Percentiles rank a stretch among this genome's conserved stretches.
Evolutionary conservation across 163 green algal species (phyloP).

Genomic region (Scenedesmus sp.): DNA sequence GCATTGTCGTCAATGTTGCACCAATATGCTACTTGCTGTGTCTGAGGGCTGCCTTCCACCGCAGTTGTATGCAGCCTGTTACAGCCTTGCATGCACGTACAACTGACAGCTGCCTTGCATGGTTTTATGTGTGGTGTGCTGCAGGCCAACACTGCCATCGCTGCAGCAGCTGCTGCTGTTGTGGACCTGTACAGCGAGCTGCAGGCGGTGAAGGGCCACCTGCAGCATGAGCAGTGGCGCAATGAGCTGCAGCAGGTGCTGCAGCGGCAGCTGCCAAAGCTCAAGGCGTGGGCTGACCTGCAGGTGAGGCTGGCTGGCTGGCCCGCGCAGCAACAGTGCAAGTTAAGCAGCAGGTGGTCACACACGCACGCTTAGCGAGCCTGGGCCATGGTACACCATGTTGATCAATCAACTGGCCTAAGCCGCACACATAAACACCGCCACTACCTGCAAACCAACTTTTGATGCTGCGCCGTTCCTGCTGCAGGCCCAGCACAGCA

Average conservation of each 20-base stretch:
- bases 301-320: conserved; percentile 3
- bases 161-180: conserved; percentile 32
- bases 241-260: conserved; percentile 26
- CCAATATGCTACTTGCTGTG: not conserved
- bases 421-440: too few relatives aligned
- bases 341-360: not conserved
- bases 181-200: conserved; percentile 19
- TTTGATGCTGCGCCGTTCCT: not conserved
- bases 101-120: not conserved
- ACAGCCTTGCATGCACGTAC: not conserved
- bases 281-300: not conserved
- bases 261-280: conserved; percentile 29
- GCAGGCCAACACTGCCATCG: conserved; percentile 30
- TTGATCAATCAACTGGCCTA: too few relatives aligned
- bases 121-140: not conserved
- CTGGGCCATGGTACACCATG: not conserved
- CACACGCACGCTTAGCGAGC: not conserved
- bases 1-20: not conserved
- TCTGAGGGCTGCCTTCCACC: not conserved
- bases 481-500: conserved; percentile 23
- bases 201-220: not conserved
- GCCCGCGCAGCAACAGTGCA: not conserved
- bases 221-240: conserved; percentile 26
- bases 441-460: not conserved
- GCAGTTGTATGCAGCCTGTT: not conserved